Evolutionary conservation across 495 filamentous ascomycete species (phyloP).

Genomic region (Neurospora terricola): DNA sequence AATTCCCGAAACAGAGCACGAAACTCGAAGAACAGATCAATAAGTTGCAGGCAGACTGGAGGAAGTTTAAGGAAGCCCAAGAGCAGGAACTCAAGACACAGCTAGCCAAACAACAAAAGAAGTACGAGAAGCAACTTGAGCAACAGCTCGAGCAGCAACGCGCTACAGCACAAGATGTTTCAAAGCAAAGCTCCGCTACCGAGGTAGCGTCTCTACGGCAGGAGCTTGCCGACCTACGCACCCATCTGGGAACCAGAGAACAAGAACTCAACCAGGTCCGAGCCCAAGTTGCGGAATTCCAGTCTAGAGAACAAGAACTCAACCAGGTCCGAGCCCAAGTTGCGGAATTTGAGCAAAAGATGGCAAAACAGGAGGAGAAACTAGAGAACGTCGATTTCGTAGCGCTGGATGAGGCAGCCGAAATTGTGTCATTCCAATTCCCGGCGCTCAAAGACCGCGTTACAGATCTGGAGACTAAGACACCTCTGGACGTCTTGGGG

Average conservation of each 20-base stretch:
- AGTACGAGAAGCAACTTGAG: not conserved
- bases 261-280: not conserved
- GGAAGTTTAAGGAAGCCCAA: not conserved
- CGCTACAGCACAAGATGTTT: not conserved
- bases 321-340: not conserved
- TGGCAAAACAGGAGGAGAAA: conserved; percentile 4
- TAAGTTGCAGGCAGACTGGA: not conserved
- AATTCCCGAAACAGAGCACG: conserved; percentile 1
- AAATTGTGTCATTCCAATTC: conserved; percentile 3
- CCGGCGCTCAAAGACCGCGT: not conserved
- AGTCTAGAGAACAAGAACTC: not conserved
- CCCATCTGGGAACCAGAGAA: not conserved
- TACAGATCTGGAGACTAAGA: not conserved
- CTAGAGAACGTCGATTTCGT: conserved; percentile 5
- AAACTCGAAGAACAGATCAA: conserved; percentile 3
- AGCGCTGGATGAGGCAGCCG: conserved; percentile 1
- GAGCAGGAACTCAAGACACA: not conserved
- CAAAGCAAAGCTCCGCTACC: not conserved
- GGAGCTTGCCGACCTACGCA: not conserved
- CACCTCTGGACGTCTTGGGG: not conserved
- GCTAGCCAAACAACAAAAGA: not conserved
- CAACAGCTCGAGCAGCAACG: not conserved
- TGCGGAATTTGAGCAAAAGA: not conserved
- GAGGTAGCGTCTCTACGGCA: not conserved
- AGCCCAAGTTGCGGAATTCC: not conserved